A percentile compares a stretch with the other conserved stretches of the same genome.
phyloP scores from a whole-genome alignment of 768 basidiomycete species.

The Lanmaoa rubissima region DNA sequence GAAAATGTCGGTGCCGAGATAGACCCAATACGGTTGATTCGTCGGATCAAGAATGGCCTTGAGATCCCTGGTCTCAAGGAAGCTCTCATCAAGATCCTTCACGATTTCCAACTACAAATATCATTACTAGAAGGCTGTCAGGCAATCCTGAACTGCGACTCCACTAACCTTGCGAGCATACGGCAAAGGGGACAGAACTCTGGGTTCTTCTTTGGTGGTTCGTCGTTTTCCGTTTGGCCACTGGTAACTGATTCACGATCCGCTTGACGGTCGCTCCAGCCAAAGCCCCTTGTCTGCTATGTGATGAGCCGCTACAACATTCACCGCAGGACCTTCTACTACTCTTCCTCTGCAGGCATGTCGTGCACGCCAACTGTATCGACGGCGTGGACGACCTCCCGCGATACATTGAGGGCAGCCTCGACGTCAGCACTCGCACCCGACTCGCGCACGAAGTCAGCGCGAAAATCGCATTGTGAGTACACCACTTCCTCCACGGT shows the following conservation, averaged over 20 bases:
- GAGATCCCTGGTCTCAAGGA: constrained; percentile 95
- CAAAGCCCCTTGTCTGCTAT: constrained; percentile 65
- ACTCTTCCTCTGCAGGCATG: constrained; percentile 85
- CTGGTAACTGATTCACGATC: background rate
- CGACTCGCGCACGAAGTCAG: constrained; percentile 47
- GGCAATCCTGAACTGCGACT: constrained; percentile 82
- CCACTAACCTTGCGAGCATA: constrained; percentile 61
- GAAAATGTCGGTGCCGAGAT: constrained; percentile 98
- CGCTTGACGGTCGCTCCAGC: constrained; percentile 38
- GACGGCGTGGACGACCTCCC: constrained; percentile 65
- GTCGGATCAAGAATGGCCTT: constrained; percentile 92
- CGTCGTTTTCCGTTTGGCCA: constrained; percentile 24
- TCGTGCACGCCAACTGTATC: constrained; percentile 79
- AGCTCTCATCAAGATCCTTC: constrained; percentile 94
- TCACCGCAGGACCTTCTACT: constrained; percentile 60
- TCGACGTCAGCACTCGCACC: constrained; percentile 42
- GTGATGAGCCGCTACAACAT: constrained; percentile 55
- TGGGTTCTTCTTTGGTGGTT: constrained; percentile 77
- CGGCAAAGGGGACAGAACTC: constrained; percentile 75
- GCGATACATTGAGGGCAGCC: constrained; percentile 50
- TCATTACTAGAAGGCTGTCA: constrained; percentile 92
- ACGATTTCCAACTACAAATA: constrained; percentile 93
- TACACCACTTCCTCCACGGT: background rate
- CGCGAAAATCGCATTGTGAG: constrained; percentile 80
- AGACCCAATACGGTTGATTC: constrained; percentile 89